Evolutionary conservation across 352 stramenopile species (phyloP), one percentile per base, ranked within the genome.

Genomic region (Blastocystis sp.): DNA sequence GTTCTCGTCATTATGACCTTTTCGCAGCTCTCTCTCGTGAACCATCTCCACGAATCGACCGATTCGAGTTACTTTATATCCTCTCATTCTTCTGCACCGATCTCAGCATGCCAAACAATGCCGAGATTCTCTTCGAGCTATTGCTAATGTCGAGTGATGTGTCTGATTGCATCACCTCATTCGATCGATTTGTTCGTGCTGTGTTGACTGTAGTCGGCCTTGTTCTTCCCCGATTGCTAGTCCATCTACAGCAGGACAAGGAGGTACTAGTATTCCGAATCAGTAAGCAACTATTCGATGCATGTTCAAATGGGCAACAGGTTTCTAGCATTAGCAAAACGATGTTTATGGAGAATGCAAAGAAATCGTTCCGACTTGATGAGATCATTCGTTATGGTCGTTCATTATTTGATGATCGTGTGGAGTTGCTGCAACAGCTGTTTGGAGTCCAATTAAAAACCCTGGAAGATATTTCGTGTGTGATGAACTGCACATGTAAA

Each of bases 1-100:
- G 53, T 37, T 43, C 18, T 37, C 9, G 56, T 23, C 11, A 6
- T 50, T 23, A 45, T 45, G 5, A 66, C 5, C 54, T 84, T 8
- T 84, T 84, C 26, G 50, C 23, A 18, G 11, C 26, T 43, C 73
- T 84, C 50, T 56, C 73, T 20, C 73, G 68, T 43, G n/a, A 63
- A 15, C 50, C 18, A n/a, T 53, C 73, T 5, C 18, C 18, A 13
- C 54, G 73, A 15, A 84, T 84, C 50, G 43, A 84, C 56, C 73
- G 73, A 15, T 84, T 66, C 56, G 73, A 84, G 26, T 43, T 84
- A 29, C 23, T 84, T 3, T 50, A n/a, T 23, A 23, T 64, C 7
- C 73, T 84, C 7, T 23, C 5, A 2, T 53, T 84, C 15, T 53
- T 84, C 50, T 84, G 73, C 41, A 47, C 34, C 2, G 73, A 84